These are phyloP conservation scores for Claviceps sorghi DNA, from an alignment of 2,329 filamentous ascomycete genomes.

Conservation along the genomic window DNA sequence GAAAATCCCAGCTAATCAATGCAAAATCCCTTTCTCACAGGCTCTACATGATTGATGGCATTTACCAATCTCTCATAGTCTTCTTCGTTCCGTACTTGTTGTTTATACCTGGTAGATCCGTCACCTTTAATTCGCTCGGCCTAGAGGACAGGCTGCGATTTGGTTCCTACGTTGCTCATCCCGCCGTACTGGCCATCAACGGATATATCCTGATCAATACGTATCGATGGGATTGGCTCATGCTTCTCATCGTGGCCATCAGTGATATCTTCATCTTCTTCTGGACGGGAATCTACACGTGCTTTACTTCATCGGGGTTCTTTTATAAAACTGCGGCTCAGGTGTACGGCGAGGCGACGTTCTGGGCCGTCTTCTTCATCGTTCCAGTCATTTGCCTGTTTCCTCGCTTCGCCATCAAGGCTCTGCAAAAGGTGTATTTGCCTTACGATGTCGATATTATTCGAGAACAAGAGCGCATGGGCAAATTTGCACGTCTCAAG, in stretches of 20 bases:
- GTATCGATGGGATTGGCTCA: conserved; percentile 97
- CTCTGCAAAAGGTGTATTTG: conserved; percentile 83
- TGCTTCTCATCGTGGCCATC: conserved; percentile 64
- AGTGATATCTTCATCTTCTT: conserved; percentile 83
- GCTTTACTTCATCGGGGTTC: conserved; percentile 29
- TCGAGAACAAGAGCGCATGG: conserved; percentile 74
- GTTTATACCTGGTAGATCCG: conserved; percentile 53
- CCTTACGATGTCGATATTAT: conserved; percentile 91
- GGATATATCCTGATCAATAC: conserved; percentile 90
- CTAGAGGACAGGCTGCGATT: conserved; percentile 71
- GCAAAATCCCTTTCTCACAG: conserved; percentile 24
- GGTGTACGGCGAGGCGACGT: conserved; percentile 66
- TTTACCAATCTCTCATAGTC: conserved; percentile 87
- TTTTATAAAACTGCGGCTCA: conserved; percentile 69
- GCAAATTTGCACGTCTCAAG: conserved; percentile 61
- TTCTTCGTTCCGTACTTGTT: conserved; percentile 88
- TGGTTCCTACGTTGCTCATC: conserved; percentile 74
- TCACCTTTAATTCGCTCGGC: conserved; percentile 57
- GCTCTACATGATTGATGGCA: conserved; percentile 85
- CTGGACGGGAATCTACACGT: conserved; percentile 80
- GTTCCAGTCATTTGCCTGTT: conserved; percentile 71
- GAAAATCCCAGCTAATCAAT: not conserved
- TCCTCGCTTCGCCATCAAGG: conserved; percentile 75
- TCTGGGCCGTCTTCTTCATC: conserved; percentile 74
- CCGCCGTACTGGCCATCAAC: conserved; percentile 79